A percentile compares a stretch with the other conserved stretches of the same genome.
These are phyloP conservation scores for Cryptomeria japonica DNA, from an alignment of 75 land plant species.

Conservation along the genomic window DNA sequence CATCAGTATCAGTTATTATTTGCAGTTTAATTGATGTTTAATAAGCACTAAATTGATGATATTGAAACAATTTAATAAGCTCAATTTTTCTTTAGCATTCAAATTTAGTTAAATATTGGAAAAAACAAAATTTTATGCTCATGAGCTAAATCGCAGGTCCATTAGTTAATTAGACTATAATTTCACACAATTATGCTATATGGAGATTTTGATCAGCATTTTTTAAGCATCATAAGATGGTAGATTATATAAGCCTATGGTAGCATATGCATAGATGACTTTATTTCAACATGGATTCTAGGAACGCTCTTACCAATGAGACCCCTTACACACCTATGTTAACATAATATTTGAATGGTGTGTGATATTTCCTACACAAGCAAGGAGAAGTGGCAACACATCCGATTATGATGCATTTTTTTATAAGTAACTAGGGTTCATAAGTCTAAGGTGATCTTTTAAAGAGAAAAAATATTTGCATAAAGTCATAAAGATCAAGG, in stretches of 20 bases:
- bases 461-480: not conserved
- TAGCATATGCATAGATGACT: not conserved
- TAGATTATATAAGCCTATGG: not conserved
- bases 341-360: not conserved
- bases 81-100: not conserved
- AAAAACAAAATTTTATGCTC: not conserved
- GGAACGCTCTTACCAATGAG: not conserved
- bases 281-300: not conserved
- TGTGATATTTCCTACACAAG: not conserved
- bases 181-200: not conserved
- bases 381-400: not conserved
- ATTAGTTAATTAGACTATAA: not conserved
- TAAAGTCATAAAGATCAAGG: not conserved
- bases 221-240: not conserved
- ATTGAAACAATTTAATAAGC: not conserved
- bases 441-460: not conserved
- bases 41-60: not conserved
- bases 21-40: not conserved
- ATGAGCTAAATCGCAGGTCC: not conserved
- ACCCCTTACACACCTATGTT: not conserved
- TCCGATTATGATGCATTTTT: not conserved
- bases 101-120: not conserved
- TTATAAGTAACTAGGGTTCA: not conserved
- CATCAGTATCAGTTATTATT: not conserved
- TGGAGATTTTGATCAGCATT: not conserved